Conservation (phyloP, 2,329 filamentous ascomycete species). For the Penicillium frequentans region DNA sequence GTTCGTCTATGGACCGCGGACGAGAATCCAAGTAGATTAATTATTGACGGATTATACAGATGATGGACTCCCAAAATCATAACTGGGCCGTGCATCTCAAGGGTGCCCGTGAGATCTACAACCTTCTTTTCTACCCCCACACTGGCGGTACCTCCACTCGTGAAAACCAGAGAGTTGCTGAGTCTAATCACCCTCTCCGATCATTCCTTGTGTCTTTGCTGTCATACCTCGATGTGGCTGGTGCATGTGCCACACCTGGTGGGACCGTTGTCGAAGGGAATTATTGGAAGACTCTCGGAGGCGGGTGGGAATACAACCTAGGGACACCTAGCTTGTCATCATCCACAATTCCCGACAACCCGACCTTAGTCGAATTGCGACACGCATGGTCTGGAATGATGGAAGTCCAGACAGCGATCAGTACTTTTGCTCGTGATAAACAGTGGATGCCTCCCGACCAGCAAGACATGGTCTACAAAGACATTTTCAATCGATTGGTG, state of each 20-base stretch:
- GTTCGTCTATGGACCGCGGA: slow-evolving; percentile 11
- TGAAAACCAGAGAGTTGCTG: slow-evolving; percentile 29
- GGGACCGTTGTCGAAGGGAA: slow-evolving; percentile 39
- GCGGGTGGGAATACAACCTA: slow-evolving; percentile 40
- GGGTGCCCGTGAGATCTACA: slow-evolving; percentile 41
- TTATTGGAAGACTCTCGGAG: slow-evolving; percentile 41
- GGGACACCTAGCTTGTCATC: slow-evolving; percentile 32
- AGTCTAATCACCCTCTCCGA: slow-evolving; percentile 35
- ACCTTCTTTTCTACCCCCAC: slow-evolving; percentile 31
- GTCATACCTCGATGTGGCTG: slow-evolving; percentile 42
- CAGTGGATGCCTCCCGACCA: slow-evolving; percentile 30
- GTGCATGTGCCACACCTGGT: slow-evolving; percentile 39
- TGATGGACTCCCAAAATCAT: slow-evolving; percentile 40
- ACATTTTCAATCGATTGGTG: slow-evolving; percentile 27
- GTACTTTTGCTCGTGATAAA: slow-evolving; percentile 34
- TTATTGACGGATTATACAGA: slow-evolving; percentile 19
- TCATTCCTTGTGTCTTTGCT: slow-evolving; percentile 41
- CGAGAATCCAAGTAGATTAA: neutral
- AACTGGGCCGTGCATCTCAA: slow-evolving; percentile 42
- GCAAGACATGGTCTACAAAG: slow-evolving; percentile 31
- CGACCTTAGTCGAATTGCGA: slow-evolving; percentile 27
- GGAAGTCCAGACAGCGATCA: slow-evolving; percentile 35
- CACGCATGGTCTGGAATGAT: slow-evolving; percentile 35
- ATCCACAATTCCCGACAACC: slow-evolving; percentile 20
- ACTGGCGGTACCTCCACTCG: slow-evolving; percentile 17